These are phyloP conservation scores for Lentinula guzmanii DNA, from an alignment of 768 basidiomycete species.

Conservation along the genomic window DNA sequence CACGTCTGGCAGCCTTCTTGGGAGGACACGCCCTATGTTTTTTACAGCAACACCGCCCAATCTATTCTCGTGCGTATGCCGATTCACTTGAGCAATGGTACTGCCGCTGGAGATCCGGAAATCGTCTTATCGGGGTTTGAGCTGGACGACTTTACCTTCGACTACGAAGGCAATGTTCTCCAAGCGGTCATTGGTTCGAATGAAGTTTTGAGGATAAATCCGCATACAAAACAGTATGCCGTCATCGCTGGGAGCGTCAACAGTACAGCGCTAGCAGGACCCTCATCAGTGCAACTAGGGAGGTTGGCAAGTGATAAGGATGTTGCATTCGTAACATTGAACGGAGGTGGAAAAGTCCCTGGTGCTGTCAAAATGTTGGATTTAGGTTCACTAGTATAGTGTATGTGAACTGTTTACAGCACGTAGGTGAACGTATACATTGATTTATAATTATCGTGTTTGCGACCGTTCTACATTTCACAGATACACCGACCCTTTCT, in stretches of 20 bases:
- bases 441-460: no score
- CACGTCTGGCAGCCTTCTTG: not conserved
- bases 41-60: not conserved
- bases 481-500: not conserved
- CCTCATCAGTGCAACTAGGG: not conserved
- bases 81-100: not conserved
- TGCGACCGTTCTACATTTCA: no score
- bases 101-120: not conserved
- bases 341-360: not conserved
- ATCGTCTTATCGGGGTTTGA: not conserved
- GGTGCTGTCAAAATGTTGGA: not conserved
- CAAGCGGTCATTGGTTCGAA: not conserved
- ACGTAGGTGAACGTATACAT: no score
- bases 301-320: not conserved
- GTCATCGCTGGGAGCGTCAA: not conserved
- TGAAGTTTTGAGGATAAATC: not conserved
- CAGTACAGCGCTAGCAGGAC: not conserved
- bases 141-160: not conserved
- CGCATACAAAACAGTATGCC: not conserved
- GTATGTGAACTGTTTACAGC: no score
- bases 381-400: not conserved
- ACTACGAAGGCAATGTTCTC: not conserved
- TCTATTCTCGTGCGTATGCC: not conserved
- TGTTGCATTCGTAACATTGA: not conserved
- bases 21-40: not conserved